Percentiles rank a stretch among this genome's conserved stretches.
Conservation (phyloP, 805 yeast genomes). For the Starmerella floricola region DNA sequence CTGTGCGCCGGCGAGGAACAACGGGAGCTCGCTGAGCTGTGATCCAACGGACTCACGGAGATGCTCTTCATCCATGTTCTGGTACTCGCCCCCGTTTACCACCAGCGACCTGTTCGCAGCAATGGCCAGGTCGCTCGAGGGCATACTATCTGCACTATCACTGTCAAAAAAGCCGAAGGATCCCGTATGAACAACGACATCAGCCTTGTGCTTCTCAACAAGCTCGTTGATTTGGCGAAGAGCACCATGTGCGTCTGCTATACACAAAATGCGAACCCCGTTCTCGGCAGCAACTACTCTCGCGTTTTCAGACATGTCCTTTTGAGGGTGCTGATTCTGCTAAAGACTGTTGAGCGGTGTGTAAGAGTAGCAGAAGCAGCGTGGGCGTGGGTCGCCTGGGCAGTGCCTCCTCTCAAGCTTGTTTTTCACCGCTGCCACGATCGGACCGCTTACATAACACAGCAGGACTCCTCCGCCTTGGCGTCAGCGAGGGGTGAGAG, state of each 20-base stretch:
- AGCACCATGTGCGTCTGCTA: constrained; percentile 48
- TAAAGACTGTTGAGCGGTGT: no score
- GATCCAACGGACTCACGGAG: constrained; percentile 29
- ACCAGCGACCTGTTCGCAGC: constrained; percentile 56
- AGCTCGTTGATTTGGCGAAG: constrained; percentile 39
- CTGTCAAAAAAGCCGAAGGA: constrained; percentile 65
- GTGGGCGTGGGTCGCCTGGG: background rate
- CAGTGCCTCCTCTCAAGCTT: background rate
- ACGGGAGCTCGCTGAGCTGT: constrained; percentile 41
- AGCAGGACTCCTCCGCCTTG: no score
- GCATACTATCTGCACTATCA: constrained; percentile 41
- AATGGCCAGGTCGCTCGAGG: constrained; percentile 40
- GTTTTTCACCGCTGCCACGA: no score
- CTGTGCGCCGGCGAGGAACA: constrained; percentile 36
- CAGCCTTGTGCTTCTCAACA: constrained; percentile 38
- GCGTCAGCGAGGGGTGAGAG: no score
- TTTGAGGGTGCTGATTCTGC: no score
- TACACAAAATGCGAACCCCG: constrained; percentile 35
- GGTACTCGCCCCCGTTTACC: constrained; percentile 37
- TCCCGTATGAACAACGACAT: constrained; percentile 56
- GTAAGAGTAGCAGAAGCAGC: no score
- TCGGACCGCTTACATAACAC: no score
- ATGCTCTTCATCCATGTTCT: constrained; percentile 40
- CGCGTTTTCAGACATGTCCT: background rate
- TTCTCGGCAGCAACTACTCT: background rate